These are phyloP conservation scores for Gamarada debralockiae DNA, from an alignment of 495 filamentous ascomycete species.

Conservation along the genomic window DNA sequence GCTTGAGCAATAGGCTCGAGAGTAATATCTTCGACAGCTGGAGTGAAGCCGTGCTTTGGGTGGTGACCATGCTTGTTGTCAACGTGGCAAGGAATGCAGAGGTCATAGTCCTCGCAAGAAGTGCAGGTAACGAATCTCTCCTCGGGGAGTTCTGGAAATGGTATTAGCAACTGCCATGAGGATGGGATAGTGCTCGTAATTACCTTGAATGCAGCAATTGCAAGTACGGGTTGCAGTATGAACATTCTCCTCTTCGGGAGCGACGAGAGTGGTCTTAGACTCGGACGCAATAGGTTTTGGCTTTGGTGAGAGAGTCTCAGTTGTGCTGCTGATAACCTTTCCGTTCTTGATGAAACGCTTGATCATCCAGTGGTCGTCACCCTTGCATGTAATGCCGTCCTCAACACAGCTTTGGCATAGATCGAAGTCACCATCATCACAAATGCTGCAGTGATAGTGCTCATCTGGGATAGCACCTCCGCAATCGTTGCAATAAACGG, in stretches of 20 bases:
- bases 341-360: conserved; percentile 81
- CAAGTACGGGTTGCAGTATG: conserved; percentile 67
- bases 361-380: conserved; percentile 85
- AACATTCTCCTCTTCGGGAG: conserved; percentile 19
- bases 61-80: conserved; percentile 85
- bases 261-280: conserved; percentile 14
- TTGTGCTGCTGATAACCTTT: conserved; percentile 76
- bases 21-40: conserved; percentile 52
- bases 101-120: conserved; percentile 83
- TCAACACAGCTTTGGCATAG: conserved; percentile 80
- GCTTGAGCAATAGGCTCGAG: conserved; percentile 52
- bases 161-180: conserved; percentile 5
- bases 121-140: conserved; percentile 79
- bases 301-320: conserved; percentile 71
- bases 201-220: conserved; percentile 85
- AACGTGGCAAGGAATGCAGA: conserved; percentile 79
- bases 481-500: conserved; percentile 92
- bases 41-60: conserved; percentile 76
- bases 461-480: conserved; percentile 68
- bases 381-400: conserved; percentile 69
- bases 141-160: conserved; percentile 61
- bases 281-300: conserved; percentile 24
- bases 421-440: conserved; percentile 92
- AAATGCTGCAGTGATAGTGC: conserved; percentile 93
- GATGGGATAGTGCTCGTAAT: conserved; percentile 14